Evolutionary conservation across 495 filamentous ascomycete genomes (phyloP), one percentile per base, ranked within the genome.

Genomic region (Rhypophila decipiens): DNA sequence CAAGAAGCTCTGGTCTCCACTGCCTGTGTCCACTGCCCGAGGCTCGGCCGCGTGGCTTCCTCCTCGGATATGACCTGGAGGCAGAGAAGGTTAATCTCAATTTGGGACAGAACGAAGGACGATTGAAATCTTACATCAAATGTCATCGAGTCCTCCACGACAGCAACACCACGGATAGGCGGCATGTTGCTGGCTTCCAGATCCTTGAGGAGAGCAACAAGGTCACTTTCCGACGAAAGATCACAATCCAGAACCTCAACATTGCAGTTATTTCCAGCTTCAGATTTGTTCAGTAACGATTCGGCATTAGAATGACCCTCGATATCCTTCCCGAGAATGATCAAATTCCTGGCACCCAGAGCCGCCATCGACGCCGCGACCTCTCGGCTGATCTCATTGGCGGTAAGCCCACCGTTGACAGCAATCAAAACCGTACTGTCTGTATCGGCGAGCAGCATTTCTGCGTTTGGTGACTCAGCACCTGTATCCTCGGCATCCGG

Each of bases 1-100:
- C 76, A 77, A 24, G 63, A 48, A 5, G 76, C 67, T 49, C 79
- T 80, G 44, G 68, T 68, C 3, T 12, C 10, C 5, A 38, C 15
- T 38, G 35, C 35, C 7, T 18, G 35, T 18, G 5, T 38, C 35
- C 35, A 38, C 35, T 38, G 35, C 5, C 18, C 35, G 15, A 38
- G 18, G 5, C 9, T 38, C 35, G n/a, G n/a, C n/a, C n/a, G n/a
- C n/a, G 15, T 38, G 35, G 10, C 9, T 18, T 38, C 35, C 35
- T 12, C 11, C 9, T 12, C 35, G 27, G 7, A 7, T 7, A 13
- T 31, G 27, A 31, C 27, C 27, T 31, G 27, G 7, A 31, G 27
- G 27, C n/a, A n/a, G n/a, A n/a, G n/a, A n/a, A n/a, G n/a, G n/a
- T n/a, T n/a, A n/a, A n/a, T n/a, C n/a, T n/a, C n/a, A n/a, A n/a